These are phyloP conservation scores for Dactylellina drechsleri DNA, from an alignment of 2,329 filamentous ascomycete species.

Conservation along the genomic window DNA sequence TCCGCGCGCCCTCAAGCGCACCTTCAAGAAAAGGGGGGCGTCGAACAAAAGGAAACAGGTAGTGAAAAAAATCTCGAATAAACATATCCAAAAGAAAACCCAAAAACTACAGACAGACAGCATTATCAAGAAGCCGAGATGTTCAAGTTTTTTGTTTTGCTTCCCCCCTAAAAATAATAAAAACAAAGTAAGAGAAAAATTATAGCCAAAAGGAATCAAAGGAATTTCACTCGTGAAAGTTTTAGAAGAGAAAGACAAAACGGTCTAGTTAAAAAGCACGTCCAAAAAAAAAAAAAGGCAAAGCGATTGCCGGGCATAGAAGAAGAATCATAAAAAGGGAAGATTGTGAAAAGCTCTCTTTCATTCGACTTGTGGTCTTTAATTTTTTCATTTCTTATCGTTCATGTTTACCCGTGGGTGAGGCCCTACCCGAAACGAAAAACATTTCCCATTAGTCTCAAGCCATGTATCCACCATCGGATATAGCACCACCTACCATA, in stretches of 20 bases:
- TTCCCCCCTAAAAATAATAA: slow-evolving; percentile 22
- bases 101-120: slow-evolving; percentile 21
- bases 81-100: slow-evolving; percentile 10
- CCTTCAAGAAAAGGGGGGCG: neutral
- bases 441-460: slow-evolving; percentile 32
- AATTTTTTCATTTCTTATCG: slow-evolving; percentile 7
- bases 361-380: slow-evolving; percentile 5
- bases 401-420: slow-evolving; percentile 32
- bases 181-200: slow-evolving; percentile 2
- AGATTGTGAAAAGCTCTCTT: slow-evolving; percentile 13
- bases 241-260: slow-evolving; percentile 8
- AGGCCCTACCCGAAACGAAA: slow-evolving; percentile 43
- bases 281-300: slow-evolving; percentile 19
- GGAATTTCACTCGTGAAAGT: slow-evolving; percentile 16
- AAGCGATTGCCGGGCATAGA: neutral
- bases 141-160: slow-evolving; percentile 22
- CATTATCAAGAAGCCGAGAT: slow-evolving; percentile 54
- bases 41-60: neutral
- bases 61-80: neutral
- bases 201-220: slow-evolving; percentile 25
- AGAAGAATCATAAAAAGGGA: neutral
- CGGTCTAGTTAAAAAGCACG: slow-evolving; percentile 11
- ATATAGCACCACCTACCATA: slow-evolving; percentile 50
- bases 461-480: slow-evolving; percentile 29
- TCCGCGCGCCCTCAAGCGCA: slow-evolving; percentile 8